Base-by-base conservation (phyloP, 805 yeast genomes). In the Yarrowia sp. region DNA sequence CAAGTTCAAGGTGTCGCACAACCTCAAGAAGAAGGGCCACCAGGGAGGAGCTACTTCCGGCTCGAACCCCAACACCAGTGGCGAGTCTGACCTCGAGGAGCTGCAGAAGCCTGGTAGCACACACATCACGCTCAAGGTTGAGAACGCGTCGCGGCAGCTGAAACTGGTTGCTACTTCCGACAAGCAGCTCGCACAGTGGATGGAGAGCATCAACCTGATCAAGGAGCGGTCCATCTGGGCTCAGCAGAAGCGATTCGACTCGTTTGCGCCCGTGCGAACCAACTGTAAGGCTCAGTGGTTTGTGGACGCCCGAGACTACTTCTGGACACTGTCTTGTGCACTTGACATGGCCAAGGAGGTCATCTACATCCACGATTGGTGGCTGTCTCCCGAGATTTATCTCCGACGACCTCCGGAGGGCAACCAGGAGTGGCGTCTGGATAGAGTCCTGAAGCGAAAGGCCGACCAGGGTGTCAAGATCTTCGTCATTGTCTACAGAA, bases 301-400 rank as follows among this genome's bases (percentile, higher is more conserved):
- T 76, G 98, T 94, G 4, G 99, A 94, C 74, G 96, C 88, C 22
- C 80, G 99, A 69, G 99, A 94, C 73, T 89, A 94, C 72, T 87
- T 90, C 77, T 94, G 98, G 97, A 96, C 97, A 1, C 85, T 91
- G 2, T 88, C 96, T 29, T 85, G 91, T 10, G 99, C 98, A 0
- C 77, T 94, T 61, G 90, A 88, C 67, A 86, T 89, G 88, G 98
- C 99, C 0, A 85, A 85, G 66, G 98, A 94, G 77, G 93, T 88
- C 1, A 87, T 94, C 32, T 94, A 86, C 71, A 90, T 94, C 55
- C 97, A 94, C 70, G 99, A 93, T 70, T 94, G 99, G 99, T 94
- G 99, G 99, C 78, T 94, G 24, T 83, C 93, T 4, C 99, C 99
- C 0, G 99, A 94, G 72, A 72, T 94, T 3, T 96, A 94, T 69